A percentile compares a stretch with the other conserved stretches of the same genome.
Evolutionary conservation across 768 basidiomycete genomes (phyloP).

Genomic region (Saitozyma podzolica): DNA sequence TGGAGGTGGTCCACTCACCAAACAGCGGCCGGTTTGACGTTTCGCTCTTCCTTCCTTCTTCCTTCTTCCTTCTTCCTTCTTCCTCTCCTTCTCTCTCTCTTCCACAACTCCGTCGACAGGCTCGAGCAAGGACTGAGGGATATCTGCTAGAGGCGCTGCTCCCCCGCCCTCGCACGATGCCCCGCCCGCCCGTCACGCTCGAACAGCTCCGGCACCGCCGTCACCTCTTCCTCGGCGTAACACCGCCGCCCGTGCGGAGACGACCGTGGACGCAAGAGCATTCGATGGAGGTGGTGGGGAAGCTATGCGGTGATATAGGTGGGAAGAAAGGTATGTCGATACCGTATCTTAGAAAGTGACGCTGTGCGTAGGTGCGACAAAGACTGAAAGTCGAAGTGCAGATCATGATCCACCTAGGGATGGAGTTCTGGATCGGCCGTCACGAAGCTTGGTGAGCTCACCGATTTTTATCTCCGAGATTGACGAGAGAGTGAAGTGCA

Average conservation of each 20-base stretch:
- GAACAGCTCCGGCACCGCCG: constrained; percentile 11
- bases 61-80: constrained; percentile 4
- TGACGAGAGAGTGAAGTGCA: background rate
- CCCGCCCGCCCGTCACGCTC: constrained; percentile 1
- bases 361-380: background rate
- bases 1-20: too few species aligned
- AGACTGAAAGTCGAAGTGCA: constrained; percentile 1
- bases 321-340: background rate
- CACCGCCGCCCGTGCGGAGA: background rate
- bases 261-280: background rate
- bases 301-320: background rate
- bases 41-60: constrained; percentile 6
- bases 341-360: background rate
- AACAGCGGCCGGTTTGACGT: too few species aligned
- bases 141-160: too few species aligned
- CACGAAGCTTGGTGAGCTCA: constrained; percentile 12
- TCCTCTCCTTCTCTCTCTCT: background rate
- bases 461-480: background rate
- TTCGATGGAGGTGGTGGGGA: constrained; percentile 6
- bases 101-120: background rate
- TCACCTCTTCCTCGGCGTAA: constrained; percentile 6
- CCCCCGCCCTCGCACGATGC: background rate
- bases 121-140: too few species aligned
- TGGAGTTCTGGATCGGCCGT: constrained; percentile 21
- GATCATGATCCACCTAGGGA: constrained; percentile 11